A percentile compares a stretch with the other conserved stretches of the same genome.
Evolutionary conservation across 805 yeast species (phyloP).

Genomic region (Starmera pachycereana): DNA sequence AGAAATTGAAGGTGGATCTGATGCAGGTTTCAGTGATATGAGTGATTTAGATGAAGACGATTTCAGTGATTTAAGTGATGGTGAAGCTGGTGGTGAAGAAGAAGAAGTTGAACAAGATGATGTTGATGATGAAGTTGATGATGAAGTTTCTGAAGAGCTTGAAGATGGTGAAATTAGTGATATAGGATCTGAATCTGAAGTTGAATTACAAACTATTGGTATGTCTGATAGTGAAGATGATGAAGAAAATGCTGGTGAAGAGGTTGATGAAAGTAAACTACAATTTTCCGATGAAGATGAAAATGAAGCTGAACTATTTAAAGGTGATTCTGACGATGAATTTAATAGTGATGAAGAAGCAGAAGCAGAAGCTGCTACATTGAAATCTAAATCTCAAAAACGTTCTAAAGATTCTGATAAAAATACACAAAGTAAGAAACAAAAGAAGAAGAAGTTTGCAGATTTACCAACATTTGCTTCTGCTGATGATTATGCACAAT

Average conservation of each 20-base stretch:
- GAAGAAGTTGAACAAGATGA: slow-evolving; percentile 34
- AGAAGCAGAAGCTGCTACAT: slow-evolving; percentile 20
- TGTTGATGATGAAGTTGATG: slow-evolving; percentile 12
- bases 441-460: slow-evolving; percentile 48
- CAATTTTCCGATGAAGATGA: slow-evolving; percentile 26
- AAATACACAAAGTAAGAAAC: slow-evolving; percentile 12
- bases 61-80: slow-evolving; percentile 55
- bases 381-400: slow-evolving; percentile 16
- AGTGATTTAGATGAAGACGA: slow-evolving; percentile 45
- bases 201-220: slow-evolving; percentile 28
- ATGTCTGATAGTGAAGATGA: slow-evolving; percentile 20
- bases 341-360: slow-evolving; percentile 27
- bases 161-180: slow-evolving; percentile 13
- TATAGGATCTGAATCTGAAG: slow-evolving; percentile 18
- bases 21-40: slow-evolving; percentile 25
- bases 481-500: slow-evolving; percentile 77
- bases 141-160: slow-evolving; percentile 19
- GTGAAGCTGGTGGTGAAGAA: slow-evolving; percentile 26
- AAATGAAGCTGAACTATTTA: slow-evolving; percentile 27
- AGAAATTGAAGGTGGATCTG: slow-evolving; percentile 49
- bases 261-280: slow-evolving; percentile 17
- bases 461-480: slow-evolving; percentile 80
- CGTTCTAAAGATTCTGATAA: slow-evolving; percentile 17
- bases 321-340: slow-evolving; percentile 27
- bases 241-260: slow-evolving; percentile 14